Evolutionary conservation across 148 eudicot species (phyloP).

Genomic region (Rhododendron ferrugineum): DNA sequence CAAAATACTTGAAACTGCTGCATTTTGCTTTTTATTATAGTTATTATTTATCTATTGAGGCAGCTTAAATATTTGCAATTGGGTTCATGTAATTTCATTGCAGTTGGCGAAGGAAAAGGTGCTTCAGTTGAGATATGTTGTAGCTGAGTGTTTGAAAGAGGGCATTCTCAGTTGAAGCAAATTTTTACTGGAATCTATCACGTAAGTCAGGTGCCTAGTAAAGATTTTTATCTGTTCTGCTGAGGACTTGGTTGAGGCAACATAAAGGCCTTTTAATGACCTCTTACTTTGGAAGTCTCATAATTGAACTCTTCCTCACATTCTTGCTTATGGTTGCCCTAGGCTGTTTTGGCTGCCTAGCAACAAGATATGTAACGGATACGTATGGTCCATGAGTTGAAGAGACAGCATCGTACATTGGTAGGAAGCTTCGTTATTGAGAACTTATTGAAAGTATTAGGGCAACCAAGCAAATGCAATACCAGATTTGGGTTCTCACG

Average conservation of each 20-base stretch:
- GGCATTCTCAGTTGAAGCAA: conserved; percentile 33
- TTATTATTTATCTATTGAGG: neutral
- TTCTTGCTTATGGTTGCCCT: conserved; percentile 1
- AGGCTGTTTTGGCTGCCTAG: neutral
- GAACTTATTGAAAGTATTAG: neutral
- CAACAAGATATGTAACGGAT: neutral
- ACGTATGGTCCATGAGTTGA: neutral
- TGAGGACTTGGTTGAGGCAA: neutral
- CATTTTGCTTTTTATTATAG: neutral
- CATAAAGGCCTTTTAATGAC: neutral
- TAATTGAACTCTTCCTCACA: neutral
- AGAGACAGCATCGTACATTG: neutral
- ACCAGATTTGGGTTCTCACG: too few relatives aligned
- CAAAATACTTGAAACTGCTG: neutral
- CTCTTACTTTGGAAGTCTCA: neutral
- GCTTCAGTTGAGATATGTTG: conserved; percentile 48
- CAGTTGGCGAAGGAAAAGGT: conserved; percentile 65
- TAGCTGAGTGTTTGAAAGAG: conserved; percentile 58
- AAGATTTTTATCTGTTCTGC: neutral
- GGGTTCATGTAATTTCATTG: conserved; percentile 15
- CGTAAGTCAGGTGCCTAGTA: neutral
- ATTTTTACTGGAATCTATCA: neutral
- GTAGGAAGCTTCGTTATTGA: neutral
- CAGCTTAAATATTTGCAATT: neutral
- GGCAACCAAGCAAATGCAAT: neutral